Conservation (phyloP, 129 eudicot species). For the Flaveria ramosissima region DNA sequence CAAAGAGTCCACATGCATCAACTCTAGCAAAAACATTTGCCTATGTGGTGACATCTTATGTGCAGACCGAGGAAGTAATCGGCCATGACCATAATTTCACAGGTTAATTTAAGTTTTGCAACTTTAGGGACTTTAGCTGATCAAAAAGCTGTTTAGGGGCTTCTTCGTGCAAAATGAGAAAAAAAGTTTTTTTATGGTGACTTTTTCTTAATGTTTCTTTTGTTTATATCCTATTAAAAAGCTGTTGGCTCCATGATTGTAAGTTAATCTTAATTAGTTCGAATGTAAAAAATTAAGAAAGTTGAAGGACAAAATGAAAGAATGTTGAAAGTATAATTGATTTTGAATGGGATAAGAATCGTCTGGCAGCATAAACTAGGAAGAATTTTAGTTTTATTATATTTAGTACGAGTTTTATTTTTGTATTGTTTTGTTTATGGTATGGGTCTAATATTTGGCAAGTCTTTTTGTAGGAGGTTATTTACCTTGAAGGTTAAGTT, state of each 20-base stretch:
- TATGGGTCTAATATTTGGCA: too few relatives aligned
- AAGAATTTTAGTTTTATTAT: too few relatives aligned
- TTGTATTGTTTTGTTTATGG: too few relatives aligned
- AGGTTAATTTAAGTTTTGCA: not conserved
- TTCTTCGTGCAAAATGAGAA: not conserved
- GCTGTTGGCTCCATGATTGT: not conserved
- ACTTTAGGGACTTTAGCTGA: not conserved
- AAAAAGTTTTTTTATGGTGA: not conserved
- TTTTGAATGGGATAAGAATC: too few relatives aligned
- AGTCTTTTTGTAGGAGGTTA: too few relatives aligned
- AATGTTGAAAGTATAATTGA: too few relatives aligned
- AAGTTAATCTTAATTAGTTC: too few relatives aligned
- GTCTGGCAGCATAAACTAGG: too few relatives aligned
- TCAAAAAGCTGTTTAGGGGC: not conserved
- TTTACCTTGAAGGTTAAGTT: too few relatives aligned
- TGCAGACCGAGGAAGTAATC: not conserved
- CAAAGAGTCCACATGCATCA: not conserved
- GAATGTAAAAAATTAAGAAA: too few relatives aligned
- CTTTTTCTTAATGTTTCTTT: not conserved
- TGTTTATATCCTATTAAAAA: not conserved
- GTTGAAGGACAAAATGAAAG: too few relatives aligned
- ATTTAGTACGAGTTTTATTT: too few relatives aligned
- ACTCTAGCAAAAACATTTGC: not conserved
- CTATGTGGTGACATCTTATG: not conserved
- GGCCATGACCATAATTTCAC: not conserved